Base-by-base conservation (phyloP, 192 early-diverging fungal genomes). In the Rhizoclosmatium globosum region DNA sequence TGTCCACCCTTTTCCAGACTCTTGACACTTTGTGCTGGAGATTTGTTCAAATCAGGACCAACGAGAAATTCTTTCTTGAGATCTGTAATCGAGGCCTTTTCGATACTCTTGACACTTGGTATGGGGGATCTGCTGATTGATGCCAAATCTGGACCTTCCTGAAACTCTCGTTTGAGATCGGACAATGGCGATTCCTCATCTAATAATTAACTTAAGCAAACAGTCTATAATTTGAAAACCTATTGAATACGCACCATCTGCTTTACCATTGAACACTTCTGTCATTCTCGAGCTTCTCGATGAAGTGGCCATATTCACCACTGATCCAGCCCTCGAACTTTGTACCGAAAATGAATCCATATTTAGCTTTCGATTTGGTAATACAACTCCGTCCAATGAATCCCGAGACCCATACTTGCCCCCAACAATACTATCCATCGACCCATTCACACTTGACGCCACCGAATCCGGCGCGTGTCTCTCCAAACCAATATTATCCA, bases 51-150 rank as follows among this genome's bases (percentile, higher is more conserved):
- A 13, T 41, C 62, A 11, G 62, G 62, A n/a, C 62, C 62, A 64
- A n/a, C 23, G 17, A 64, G 39, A 64, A 64, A 64, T 1, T 64
- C 62, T 64, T 64, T 13, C 62, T 64, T 64, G 17, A 64, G 23
- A n/a, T 64, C 1, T 57, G 13, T 13, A 31, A 64, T 11, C 9
- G 21, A 31, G 23, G 9, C 21, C 9, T 64, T 9, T 64, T n/a
- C 17, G 9, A 11, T 11, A n/a, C 62, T 64, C 17, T 19, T 31
- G 39, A 64, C 62, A 11, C 13, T 31, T 13, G 62, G 11, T 0
- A 31, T 31, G 62, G n/a, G 62, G 17, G 11, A 13, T 64, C 17
- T 64, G 62, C 9, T 41, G 62, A 64, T 23, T 64, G 21, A 13
- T 41, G 21, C 62, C n/a, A 9, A 13, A 9, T 41, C 23, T 13